Evolutionary conservation across 148 eudicot genomes (phyloP).

Genomic region (Chenopodium album): DNA sequence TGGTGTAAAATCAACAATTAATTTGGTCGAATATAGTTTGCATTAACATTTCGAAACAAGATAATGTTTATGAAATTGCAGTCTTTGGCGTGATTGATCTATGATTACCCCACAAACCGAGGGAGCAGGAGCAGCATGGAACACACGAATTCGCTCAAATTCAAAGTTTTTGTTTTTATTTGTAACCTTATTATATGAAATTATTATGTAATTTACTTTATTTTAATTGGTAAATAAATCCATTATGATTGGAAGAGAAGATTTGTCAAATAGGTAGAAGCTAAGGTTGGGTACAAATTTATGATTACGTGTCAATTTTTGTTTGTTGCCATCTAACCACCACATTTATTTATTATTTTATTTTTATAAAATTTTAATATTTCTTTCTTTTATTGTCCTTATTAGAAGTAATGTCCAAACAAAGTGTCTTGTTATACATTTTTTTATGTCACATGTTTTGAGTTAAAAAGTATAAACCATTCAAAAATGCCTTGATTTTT

Average conservation of each 20-base stretch:
- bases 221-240: background rate
- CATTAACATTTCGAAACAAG: no score
- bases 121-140: background rate
- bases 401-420: slow-evolving; percentile 26
- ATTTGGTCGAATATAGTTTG: no score
- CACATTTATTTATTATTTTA: slow-evolving; percentile 8
- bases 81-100: background rate
- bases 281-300: slow-evolving; percentile 19
- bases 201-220: background rate
- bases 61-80: background rate
- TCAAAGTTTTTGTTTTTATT: background rate
- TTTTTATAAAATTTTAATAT: background rate
- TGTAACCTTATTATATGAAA: background rate
- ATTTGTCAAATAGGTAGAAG: slow-evolving; percentile 14
- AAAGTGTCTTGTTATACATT: slow-evolving; percentile 2
- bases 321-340: slow-evolving; percentile 35
- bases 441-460: slow-evolving; percentile 24
- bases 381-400: slow-evolving; percentile 21
- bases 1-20: slow-evolving; percentile 1
- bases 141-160: slow-evolving; percentile 8
- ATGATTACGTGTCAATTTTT: slow-evolving; percentile 32
- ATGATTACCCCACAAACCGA: background rate
- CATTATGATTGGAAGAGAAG: slow-evolving; percentile 29
- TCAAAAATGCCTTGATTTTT: slow-evolving; percentile 9
- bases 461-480: background rate